Evolutionary conservation across 2,329 filamentous ascomycete species (phyloP), one percentile per base, ranked within the genome.

Genomic region (Knufia fluminis): DNA sequence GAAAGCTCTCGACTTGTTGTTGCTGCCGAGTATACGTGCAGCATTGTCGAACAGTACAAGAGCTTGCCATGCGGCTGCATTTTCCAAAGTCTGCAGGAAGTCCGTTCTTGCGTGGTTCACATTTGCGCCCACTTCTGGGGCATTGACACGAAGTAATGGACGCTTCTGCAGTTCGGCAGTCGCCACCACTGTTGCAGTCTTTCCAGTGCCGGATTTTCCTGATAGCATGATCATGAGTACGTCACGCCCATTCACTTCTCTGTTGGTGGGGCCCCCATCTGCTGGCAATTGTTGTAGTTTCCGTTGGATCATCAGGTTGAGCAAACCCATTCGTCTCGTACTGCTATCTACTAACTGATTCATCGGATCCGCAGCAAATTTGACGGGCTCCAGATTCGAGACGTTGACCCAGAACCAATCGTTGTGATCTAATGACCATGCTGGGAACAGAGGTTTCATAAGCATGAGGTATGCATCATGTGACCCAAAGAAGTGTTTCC

Each of bases 141-240:
- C 17, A 10, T 31, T 47, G 16, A 54, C 8, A 7, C 38, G 24
- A 22, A 54, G 31, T 14, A 80, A 69, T 3, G 76, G 76, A 0
- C 73, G 69, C 19, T 68, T 68, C 35, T 71, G 71, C 17, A 74
- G 63, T 61, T 79, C 75, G 4, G 75, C 74, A 3, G 77, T 68
- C 3, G 48, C 35, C 53, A 76, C 41, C 8, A 44, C 50, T 14
- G 48, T 60, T 19, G 41, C 51, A 2, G 59, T 59, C 48, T 60
- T 60, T 12, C 58, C 58, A 17, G 56, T 54, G 9, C 59, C 59
- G n/a, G 58, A 51, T 8, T 42, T 48, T 2, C 59, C 58, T 2
- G 33, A 39, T 22, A 48, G 36, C 8, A 26, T 22, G 45, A 39
- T 26, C 10, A 46, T n/a, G 4, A 46, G 44, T 17, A 19, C 17